A percentile compares a stretch with the other conserved stretches of the same genome.
Evolutionary conservation across 768 basidiomycete species (phyloP).

Genomic region (Melanogaster broomeanus): DNA sequence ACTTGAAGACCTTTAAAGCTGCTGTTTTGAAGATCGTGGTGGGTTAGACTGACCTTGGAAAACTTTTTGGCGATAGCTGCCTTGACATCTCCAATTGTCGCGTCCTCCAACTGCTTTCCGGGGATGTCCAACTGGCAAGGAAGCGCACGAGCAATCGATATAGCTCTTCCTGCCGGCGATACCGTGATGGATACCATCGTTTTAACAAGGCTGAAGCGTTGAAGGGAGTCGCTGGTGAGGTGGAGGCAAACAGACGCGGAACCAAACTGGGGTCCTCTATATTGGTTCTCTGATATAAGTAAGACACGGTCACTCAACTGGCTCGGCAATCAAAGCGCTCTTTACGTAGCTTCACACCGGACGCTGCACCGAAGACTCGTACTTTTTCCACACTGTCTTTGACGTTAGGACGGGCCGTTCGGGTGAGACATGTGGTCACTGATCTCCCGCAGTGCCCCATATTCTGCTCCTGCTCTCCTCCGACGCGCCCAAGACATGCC

Average conservation of each 20-base stretch:
- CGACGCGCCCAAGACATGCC: not conserved
- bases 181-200: slow-evolving; percentile 58
- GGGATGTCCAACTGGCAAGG: slow-evolving; percentile 52
- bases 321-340: no score
- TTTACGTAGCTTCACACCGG: not conserved
- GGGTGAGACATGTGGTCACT: slow-evolving; percentile 14
- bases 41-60: slow-evolving; percentile 42
- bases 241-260: no score
- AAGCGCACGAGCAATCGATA: slow-evolving; percentile 49
- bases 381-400: not conserved
- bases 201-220: not conserved
- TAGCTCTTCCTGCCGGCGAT: slow-evolving; percentile 46
- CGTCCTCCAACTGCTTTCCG: slow-evolving; percentile 42
- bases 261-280: no score
- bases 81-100: slow-evolving; percentile 74
- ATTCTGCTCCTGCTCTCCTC: not conserved
- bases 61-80: slow-evolving; percentile 54
- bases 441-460: not conserved
- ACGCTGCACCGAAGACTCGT: not conserved
- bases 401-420: not conserved
- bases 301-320: not conserved
- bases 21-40: not conserved
- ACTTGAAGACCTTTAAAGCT: slow-evolving; percentile 42
- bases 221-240: not conserved
- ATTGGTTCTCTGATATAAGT: no score